Conservation (phyloP, 257 asterid genomes). For the Ballota nigra region DNA sequence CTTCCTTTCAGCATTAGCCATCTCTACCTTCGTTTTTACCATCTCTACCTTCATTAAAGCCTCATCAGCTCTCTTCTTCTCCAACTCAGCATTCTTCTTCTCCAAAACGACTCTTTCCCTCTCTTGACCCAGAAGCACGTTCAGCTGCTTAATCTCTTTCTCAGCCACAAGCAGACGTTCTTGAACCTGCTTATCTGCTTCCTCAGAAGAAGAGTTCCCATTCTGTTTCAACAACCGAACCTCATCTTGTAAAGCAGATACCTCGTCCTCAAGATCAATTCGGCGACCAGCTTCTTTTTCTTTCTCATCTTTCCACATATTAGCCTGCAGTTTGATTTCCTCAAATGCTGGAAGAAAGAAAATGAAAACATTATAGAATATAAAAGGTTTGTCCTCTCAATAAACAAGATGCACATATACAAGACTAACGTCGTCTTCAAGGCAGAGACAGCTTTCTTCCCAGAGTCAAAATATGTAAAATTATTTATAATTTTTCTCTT, state of each 20-base stretch:
- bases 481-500: too few species aligned
- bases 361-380: slow-evolving; percentile 22
- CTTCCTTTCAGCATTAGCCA: slow-evolving; percentile 38
- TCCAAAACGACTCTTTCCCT: slow-evolving; percentile 29
- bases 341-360: slow-evolving; percentile 42
- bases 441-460: too few species aligned
- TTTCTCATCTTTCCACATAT: slow-evolving; percentile 49
- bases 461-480: too few species aligned
- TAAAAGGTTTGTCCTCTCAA: too few species aligned
- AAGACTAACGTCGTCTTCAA: too few species aligned
- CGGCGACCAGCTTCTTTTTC: slow-evolving; percentile 50
- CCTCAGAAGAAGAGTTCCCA: slow-evolving; percentile 31
- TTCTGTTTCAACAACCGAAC: slow-evolving; percentile 49
- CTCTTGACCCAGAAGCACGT: slow-evolving; percentile 63
- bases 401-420: too few species aligned
- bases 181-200: slow-evolving; percentile 39
- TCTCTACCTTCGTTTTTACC: slow-evolving; percentile 45
- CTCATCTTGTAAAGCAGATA: slow-evolving; percentile 59
- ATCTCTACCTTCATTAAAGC: slow-evolving; percentile 50
- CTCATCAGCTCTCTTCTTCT: slow-evolving; percentile 41
- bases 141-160: slow-evolving; percentile 48
- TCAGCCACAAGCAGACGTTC: slow-evolving; percentile 39
- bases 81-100: too few species aligned
- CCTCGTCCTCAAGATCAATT: slow-evolving; percentile 63
- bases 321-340: slow-evolving; percentile 47